These are phyloP conservation scores for Aspergillus oerlinghausenensis DNA, from an alignment of 2,329 filamentous ascomycete genomes.

Conservation along the genomic window DNA sequence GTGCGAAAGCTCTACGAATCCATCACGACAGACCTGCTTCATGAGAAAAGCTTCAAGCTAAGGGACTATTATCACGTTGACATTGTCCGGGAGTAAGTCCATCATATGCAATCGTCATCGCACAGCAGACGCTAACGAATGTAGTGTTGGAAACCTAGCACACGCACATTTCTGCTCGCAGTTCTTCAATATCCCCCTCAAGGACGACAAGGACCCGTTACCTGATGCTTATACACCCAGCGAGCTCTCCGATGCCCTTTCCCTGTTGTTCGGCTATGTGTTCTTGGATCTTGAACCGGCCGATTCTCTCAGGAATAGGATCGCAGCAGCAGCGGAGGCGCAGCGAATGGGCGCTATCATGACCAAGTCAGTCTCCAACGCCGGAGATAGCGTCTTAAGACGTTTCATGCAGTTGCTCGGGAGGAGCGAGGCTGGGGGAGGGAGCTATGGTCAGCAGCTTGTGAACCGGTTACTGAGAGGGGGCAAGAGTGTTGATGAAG, in stretches of 20 bases:
- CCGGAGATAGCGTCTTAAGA: neutral
- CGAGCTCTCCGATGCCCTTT: constrained; percentile 3
- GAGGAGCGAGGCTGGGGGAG: neutral
- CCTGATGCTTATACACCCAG: neutral
- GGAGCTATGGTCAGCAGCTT: constrained; percentile 4
- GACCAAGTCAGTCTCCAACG: neutral
- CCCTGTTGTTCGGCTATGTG: constrained; percentile 5
- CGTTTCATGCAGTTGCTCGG: neutral
- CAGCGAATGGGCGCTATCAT: constrained; percentile 7
- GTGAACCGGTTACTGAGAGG: constrained; percentile 1
- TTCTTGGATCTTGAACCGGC: constrained; percentile 8
- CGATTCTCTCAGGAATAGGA: constrained; percentile 2
- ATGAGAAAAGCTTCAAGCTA: neutral
- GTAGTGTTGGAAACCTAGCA: constrained; percentile 2
- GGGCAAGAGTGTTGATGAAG: constrained; percentile 7
- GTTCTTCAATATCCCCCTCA: constrained; percentile 3
- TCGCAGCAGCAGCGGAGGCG: neutral
- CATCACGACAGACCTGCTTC: neutral
- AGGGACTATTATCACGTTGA: constrained; percentile 2
- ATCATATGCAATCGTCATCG: neutral
- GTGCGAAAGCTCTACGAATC: constrained; percentile 1
- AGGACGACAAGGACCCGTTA: neutral
- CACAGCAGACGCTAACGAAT: neutral
- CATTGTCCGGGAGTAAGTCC: constrained; percentile 2
- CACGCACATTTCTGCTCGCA: constrained; percentile 2